phyloP scores from a whole-genome alignment of 805 yeast genomes.

The Lipomyces spencermartinsiae region DNA sequence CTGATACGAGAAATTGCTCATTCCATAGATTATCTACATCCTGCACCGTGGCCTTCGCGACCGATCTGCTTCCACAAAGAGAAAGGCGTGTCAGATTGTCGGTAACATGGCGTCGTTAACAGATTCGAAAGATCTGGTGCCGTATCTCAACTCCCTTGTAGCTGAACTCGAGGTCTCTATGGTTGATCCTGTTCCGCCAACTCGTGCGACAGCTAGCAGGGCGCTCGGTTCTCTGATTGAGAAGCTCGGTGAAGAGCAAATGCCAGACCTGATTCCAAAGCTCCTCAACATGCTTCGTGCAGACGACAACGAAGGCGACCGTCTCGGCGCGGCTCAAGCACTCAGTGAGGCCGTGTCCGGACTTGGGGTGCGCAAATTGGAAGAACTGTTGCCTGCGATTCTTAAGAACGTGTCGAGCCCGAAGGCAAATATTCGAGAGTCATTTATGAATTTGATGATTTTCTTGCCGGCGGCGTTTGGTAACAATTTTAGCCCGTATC shows the following conservation, averaged over 20 bases:
- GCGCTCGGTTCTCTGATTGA: constrained; percentile 96
- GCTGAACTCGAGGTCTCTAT: constrained; percentile 87
- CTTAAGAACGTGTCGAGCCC: constrained; percentile 70
- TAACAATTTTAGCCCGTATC: constrained; percentile 85
- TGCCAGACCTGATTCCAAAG: constrained; percentile 89
- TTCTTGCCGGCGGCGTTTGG: constrained; percentile 96
- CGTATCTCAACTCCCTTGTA: constrained; percentile 79
- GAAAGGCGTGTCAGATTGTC: constrained; percentile 95
- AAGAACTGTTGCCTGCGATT: constrained; percentile 83
- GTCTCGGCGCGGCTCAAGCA: constrained; percentile 97
- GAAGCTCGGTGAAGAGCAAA: constrained; percentile 92
- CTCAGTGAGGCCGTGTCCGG: constrained; percentile 93
- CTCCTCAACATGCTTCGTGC: constrained; percentile 78
- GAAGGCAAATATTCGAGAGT: constrained; percentile 81
- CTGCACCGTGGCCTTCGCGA: constrained; percentile 95
- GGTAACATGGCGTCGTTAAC: constrained; percentile 98
- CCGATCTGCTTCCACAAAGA: constrained; percentile 89
- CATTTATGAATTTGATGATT: constrained; percentile 86
- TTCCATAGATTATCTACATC: constrained; percentile 66
- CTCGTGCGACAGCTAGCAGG: constrained; percentile 96
- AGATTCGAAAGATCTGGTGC: constrained; percentile 81
- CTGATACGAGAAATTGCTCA: not conserved
- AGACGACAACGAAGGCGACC: constrained; percentile 80
- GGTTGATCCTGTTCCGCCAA: constrained; percentile 98
- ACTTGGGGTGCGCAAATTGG: constrained; percentile 83